phyloP scores from a whole-genome alignment of 176 grass and related monocot genomes.

The Lolium perenne region DNA sequence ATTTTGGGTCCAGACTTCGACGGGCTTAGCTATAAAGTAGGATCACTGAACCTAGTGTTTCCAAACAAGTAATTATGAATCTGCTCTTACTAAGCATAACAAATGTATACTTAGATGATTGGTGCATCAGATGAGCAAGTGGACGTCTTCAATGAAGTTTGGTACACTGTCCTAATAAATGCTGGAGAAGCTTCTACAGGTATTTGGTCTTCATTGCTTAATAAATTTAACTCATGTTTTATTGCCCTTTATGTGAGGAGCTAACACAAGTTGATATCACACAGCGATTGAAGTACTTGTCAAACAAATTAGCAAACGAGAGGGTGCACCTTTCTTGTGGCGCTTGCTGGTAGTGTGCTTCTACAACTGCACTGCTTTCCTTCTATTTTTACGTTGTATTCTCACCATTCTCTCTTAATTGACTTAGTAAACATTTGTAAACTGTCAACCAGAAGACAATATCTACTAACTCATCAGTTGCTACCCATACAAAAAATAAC shows the following conservation, averaged over 20 bases:
- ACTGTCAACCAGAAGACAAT: not conserved
- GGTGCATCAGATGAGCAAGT: conserved; percentile 87
- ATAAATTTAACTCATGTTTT: not conserved
- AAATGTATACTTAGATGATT: conserved; percentile 62
- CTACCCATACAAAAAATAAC: not conserved
- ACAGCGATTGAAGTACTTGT: conserved; percentile 61
- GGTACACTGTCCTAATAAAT: conserved; percentile 59
- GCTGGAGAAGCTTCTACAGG: conserved; percentile 57
- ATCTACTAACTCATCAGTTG: not conserved
- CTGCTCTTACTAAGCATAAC: conserved; percentile 23
- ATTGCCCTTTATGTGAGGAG: not conserved
- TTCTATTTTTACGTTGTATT: not conserved
- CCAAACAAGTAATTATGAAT: not conserved
- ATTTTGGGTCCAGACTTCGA: conserved; percentile 65
- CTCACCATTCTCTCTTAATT: not conserved
- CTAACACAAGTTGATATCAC: conserved; percentile 31
- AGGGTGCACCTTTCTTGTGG: conserved; percentile 68
- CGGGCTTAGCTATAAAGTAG: conserved; percentile 65
- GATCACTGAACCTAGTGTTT: conserved; percentile 20
- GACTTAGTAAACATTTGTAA: not conserved
- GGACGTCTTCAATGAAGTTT: conserved; percentile 84
- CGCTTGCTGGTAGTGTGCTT: conserved; percentile 62
- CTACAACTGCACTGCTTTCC: not conserved
- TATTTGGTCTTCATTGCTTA: conserved; percentile 26
- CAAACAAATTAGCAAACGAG: conserved; percentile 59